Conservation (phyloP, 805 yeast genomes). For the Starmerella sirachaensis region DNA sequence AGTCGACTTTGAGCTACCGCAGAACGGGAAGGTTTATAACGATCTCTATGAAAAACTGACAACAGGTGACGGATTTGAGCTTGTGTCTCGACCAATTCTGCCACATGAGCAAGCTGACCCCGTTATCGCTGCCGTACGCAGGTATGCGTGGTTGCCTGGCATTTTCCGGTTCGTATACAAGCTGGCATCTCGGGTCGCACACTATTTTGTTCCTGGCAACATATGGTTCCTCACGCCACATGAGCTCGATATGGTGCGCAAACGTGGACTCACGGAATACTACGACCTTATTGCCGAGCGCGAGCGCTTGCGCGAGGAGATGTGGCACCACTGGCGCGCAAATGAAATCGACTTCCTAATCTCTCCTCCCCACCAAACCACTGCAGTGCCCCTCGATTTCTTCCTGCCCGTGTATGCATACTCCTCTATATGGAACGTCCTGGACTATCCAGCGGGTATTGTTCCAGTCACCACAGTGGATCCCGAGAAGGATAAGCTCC, state of each 20-base stretch:
- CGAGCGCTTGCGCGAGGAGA: slow-evolving; percentile 29
- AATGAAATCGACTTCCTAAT: slow-evolving; percentile 31
- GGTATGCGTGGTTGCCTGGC: slow-evolving; percentile 29
- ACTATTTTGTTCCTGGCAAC: slow-evolving; percentile 27
- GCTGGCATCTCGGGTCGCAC: slow-evolving; percentile 29
- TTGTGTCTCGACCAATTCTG: slow-evolving; percentile 24
- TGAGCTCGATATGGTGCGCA: slow-evolving; percentile 31
- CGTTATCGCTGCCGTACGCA: slow-evolving; percentile 29
- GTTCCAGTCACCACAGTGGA: slow-evolving; percentile 51
- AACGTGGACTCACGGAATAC: slow-evolving; percentile 29
- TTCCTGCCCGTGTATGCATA: slow-evolving; percentile 34
- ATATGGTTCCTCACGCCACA: too few species aligned
- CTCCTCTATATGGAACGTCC: slow-evolving; percentile 42
- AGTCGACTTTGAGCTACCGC: slow-evolving; percentile 37
- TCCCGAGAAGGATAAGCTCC: slow-evolving; percentile 26
- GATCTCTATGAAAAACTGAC: slow-evolving; percentile 48
- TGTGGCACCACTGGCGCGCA: slow-evolving; percentile 25
- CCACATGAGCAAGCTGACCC: slow-evolving; percentile 30
- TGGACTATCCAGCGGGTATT: slow-evolving; percentile 46
- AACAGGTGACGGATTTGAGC: slow-evolving; percentile 36
- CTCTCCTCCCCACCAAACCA: slow-evolving; percentile 35
- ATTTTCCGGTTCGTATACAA: slow-evolving; percentile 26
- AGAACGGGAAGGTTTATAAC: too few species aligned
- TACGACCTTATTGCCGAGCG: slow-evolving; percentile 31
- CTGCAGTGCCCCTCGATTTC: slow-evolving; percentile 33